Evolutionary conservation across 169 alveolate species (phyloP).

Genomic region (Eimeria sp.): DNA sequence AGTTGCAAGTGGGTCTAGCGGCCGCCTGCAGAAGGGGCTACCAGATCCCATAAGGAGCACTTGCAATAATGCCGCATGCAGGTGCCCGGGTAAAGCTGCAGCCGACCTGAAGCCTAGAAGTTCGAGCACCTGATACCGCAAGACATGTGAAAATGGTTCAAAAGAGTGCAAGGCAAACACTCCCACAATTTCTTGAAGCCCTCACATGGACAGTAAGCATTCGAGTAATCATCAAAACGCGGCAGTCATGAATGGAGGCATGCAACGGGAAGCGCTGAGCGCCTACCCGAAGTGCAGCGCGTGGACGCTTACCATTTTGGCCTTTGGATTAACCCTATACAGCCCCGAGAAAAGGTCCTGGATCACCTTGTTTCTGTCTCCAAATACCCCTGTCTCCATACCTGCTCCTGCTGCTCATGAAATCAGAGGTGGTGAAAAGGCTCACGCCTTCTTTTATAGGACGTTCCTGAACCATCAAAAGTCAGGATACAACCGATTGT

Average conservation of each 20-base stretch:
- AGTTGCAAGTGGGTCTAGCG: neutral
- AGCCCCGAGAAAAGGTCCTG: slow-evolving; percentile 36
- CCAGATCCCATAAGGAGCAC: slow-evolving; percentile 34
- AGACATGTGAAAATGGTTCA: neutral
- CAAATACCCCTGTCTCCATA: slow-evolving; percentile 5
- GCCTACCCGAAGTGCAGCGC: neutral
- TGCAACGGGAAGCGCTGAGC: neutral
- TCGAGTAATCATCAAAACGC: neutral
- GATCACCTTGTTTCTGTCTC: slow-evolving; percentile 20
- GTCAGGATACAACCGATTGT: neutral
- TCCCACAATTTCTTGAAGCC: neutral
- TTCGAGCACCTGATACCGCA: slow-evolving; percentile 30
- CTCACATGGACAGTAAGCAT: neutral
- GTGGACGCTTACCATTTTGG: slow-evolving; percentile 42
- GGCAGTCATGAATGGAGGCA: neutral
- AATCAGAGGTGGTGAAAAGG: neutral
- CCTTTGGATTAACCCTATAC: slow-evolving; percentile 51
- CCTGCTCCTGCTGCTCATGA: slow-evolving; percentile 42
- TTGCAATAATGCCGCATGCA: slow-evolving; percentile 53
- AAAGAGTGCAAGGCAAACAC: too few species aligned
- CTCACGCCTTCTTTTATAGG: neutral
- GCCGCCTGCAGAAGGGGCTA: slow-evolving; percentile 13
- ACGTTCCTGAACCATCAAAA: neutral
- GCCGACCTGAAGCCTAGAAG: slow-evolving; percentile 77
- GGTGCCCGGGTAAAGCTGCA: slow-evolving; percentile 66